Evolutionary conservation across 148 eudicot species (phyloP).

Genomic region (Arbutus unedo): DNA sequence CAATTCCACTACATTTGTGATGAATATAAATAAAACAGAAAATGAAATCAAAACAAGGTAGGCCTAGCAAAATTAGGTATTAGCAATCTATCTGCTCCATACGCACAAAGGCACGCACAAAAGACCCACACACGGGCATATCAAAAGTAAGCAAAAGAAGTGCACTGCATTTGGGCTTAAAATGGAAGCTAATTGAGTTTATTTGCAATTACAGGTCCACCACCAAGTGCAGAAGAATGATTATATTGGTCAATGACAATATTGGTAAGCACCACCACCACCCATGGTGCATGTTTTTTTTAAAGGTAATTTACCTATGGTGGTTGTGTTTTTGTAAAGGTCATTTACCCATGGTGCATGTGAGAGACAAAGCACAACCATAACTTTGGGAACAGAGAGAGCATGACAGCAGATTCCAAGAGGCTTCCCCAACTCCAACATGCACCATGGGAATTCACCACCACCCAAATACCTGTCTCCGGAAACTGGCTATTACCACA

Average conservation of each 20-base stretch:
- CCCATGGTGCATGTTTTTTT: slow-evolving; percentile 27
- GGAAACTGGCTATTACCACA: slow-evolving; percentile 17
- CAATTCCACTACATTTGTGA: not conserved
- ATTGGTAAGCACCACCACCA: slow-evolving; percentile 29
- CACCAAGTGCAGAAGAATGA: slow-evolving; percentile 35
- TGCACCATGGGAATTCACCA: slow-evolving; percentile 46
- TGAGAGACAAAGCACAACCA: slow-evolving; percentile 9
- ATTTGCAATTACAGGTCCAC: slow-evolving; percentile 39
- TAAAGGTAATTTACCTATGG: not conserved
- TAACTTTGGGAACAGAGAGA: slow-evolving; percentile 24
- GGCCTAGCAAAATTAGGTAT: not conserved
- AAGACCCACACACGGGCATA: slow-evolving; percentile 26
- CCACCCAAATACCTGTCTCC: slow-evolving; percentile 43
- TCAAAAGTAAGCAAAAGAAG: not conserved
- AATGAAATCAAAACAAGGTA: not conserved
- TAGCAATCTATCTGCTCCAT: not conserved
- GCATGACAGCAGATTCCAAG: slow-evolving; percentile 24
- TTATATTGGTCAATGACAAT: slow-evolving; percentile 38
- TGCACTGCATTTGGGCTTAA: slow-evolving; percentile 8
- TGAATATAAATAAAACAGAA: not conserved
- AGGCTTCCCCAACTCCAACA: slow-evolving; percentile 25
- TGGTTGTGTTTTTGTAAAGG: slow-evolving; percentile 5
- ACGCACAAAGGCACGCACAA: slow-evolving; percentile 14
- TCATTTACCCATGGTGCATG: slow-evolving; percentile 27
- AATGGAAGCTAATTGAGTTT: slow-evolving; percentile 19